Base-by-base conservation (phyloP, 768 basidiomycete species). In the Mycena galericulata region DNA sequence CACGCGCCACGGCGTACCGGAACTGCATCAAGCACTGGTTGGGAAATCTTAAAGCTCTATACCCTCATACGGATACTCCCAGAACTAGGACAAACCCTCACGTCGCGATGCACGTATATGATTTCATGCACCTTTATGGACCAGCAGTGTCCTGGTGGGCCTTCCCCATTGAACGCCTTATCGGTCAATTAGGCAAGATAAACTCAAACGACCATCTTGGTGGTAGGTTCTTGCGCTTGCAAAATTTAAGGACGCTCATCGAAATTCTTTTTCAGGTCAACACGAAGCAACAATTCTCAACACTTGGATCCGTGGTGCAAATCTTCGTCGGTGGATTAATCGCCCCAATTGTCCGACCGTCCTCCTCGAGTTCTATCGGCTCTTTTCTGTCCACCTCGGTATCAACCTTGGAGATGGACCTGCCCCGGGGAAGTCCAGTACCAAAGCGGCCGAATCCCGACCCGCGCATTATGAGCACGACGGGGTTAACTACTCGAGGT, bases 131-230 rank as follows among this genome's bases (percentile, higher is more conserved):
- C 0, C 67, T 76, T 1, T 83, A 80, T 65, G 79, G 83, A 0
- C 80, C 81, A 5, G 69, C 79, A 0, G 70, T 67, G 1, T 77
- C 75, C 1, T 84, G 82, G 84, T 83, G 79, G 79, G 72, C 66
- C 24, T 83, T 81, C 66, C 79, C 79, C 0, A 80, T 81, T 62
- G 79, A 84, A 62, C 66, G 71, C 0, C 57, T 82, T 10, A 83
- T 84, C 45, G 79, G 83, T 1, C 61, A 65, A 12, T 55, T 84
- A 1, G 79, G 84, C 49, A 67, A 70, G 8, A 68, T 83, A 11
- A 71, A 75, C 4, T 75, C 59, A 2, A 84, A 83, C 65, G 67
- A 77, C 43, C 72, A 76, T 27, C 58, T 71, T 65, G 79, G 81
- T 64, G 46, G 70, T 67, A 63, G 18, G 62, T 63, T 54, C 17